Conservation (phyloP, 192 early-diverging fungal genomes). For the Podila horticola region DNA sequence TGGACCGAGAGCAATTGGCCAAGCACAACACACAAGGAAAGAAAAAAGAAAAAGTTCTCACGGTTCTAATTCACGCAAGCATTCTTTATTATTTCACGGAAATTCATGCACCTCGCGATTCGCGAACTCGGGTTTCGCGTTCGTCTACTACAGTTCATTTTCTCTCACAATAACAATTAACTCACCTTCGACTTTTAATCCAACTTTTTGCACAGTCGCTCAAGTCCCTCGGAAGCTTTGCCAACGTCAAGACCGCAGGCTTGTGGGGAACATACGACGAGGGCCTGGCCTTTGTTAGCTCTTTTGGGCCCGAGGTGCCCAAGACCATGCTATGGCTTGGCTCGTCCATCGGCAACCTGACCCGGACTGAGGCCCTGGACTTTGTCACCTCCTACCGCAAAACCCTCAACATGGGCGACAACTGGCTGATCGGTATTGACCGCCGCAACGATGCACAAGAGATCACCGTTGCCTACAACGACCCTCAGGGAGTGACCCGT, state of each 20-base stretch:
- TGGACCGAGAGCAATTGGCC: too few relatives aligned
- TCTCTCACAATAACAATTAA: too few relatives aligned
- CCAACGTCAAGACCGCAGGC: slow-evolving; percentile 77
- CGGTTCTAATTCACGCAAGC: too few relatives aligned
- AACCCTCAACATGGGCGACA: slow-evolving; percentile 75
- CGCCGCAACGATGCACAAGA: slow-evolving; percentile 74
- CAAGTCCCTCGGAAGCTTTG: slow-evolving; percentile 69
- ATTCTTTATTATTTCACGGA: too few relatives aligned
- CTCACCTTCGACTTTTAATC: background rate
- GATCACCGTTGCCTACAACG: slow-evolving; percentile 88
- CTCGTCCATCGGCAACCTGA: slow-evolving; percentile 87
- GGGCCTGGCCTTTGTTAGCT: slow-evolving; percentile 72
- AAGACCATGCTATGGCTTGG: slow-evolving; percentile 92
- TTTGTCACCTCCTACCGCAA: slow-evolving; percentile 73
- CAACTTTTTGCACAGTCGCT: slow-evolving; percentile 61
- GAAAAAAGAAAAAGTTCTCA: too few relatives aligned
- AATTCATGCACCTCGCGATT: too few relatives aligned
- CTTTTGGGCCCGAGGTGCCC: slow-evolving; percentile 56
- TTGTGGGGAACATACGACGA: slow-evolving; percentile 93
- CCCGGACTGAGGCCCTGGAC: slow-evolving; percentile 66
- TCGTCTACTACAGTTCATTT: too few relatives aligned
- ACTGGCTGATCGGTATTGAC: slow-evolving; percentile 89
- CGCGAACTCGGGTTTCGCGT: too few relatives aligned
- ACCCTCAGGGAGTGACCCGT: slow-evolving; percentile 76
- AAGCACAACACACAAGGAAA: background rate